Conservation (phyloP, 2,329 filamentous ascomycete species). For the Epichloe brachyelytri region DNA sequence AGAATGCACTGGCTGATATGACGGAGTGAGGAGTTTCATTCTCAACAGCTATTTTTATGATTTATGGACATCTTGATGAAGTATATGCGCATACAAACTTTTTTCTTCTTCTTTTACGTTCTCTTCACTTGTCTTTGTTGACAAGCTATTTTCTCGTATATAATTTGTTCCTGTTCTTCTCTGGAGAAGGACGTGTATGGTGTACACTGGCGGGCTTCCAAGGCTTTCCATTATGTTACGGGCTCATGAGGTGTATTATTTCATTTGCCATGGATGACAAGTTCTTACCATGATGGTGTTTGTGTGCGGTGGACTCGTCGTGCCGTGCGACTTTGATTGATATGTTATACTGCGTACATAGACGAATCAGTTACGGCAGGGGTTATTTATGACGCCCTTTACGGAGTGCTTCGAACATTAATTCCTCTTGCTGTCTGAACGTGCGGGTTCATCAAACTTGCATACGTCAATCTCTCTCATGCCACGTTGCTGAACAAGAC, state of each 20-base stretch:
- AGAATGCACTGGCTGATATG: conserved; percentile 39
- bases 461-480: neutral
- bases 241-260: neutral
- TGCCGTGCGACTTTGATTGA: too few species aligned
- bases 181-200: too few species aligned
- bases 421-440: neutral
- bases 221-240: neutral
- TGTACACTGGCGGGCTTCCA: too few species aligned
- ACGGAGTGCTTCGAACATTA: too few species aligned
- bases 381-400: too few species aligned
- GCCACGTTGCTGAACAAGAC: too few species aligned
- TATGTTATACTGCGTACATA: too few species aligned
- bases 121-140: neutral
- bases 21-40: conserved; percentile 1
- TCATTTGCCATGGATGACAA: neutral
- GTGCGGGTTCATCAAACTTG: neutral
- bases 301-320: too few species aligned
- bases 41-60: neutral
- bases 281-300: neutral
- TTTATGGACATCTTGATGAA: too few species aligned
- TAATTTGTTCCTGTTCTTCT: neutral
- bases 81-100: too few species aligned
- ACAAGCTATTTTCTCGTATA: too few species aligned
- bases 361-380: too few species aligned
- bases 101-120: neutral